Evolutionary conservation across 2,329 filamentous ascomycete genomes (phyloP), one percentile per base, ranked within the genome.

Genomic region (Laburnicola sp.): DNA sequence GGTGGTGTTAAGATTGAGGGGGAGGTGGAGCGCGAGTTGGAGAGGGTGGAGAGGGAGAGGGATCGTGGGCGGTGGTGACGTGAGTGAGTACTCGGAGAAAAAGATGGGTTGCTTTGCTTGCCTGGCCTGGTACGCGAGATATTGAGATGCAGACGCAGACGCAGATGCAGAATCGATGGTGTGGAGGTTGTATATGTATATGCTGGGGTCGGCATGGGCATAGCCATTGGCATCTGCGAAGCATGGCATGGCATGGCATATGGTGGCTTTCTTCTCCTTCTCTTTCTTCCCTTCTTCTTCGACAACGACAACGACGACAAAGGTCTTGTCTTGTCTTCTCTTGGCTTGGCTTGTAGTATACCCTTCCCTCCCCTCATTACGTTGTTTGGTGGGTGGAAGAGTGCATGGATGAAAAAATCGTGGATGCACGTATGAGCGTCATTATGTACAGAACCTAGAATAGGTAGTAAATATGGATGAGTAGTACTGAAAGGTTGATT

Each of bases 1-100:
- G 69, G 68, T 7, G 68, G 69, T 2, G 62, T 71, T 3, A 64
- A 66, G 45, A 67, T 51, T 0, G 69, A 72, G 36, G 66, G 68
- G 2, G 66, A 68, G 41, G 63, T 59, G 7, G 68, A 69, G 54
- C 43, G 63, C 34, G 68, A 70, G 27, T 57, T 71, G 59, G 63
- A 69, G 58, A 56, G 65, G 36, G 57, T 60, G 3, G 69, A 72
- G 51, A 46, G 67, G 44, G 69, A 72, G 46, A 55, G 69, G 36
- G 65, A 68, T 25, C 50, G 60, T 28, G 43, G 65, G 25, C 38
- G 54, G 10, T 63, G 51, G 45, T 41, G 42, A 43, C 45, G 32
- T 28, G 23, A 22, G 38, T 44, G 37, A 37, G 7, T 49, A 28
- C 22, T 26, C 6, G 28, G 31, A 21, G 25, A 11, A 7, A 26